Base-by-base conservation (phyloP, 495 filamentous ascomycete species). In the Penicillium pulvis region DNA sequence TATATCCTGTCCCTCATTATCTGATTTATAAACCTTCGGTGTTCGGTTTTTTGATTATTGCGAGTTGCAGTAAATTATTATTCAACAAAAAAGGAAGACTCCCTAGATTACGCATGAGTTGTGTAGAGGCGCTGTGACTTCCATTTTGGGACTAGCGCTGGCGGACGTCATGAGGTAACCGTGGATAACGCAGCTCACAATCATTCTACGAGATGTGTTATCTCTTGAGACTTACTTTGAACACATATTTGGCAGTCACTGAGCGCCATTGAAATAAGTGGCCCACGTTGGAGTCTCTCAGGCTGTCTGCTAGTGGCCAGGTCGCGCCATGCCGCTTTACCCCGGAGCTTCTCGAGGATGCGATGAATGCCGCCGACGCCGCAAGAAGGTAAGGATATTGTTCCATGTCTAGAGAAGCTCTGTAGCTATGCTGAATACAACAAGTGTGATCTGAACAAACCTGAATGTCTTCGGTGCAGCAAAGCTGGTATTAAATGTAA, bases 341-440 rank as follows among this genome's bases (percentile, higher is more conserved):
- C 49, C 49, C 4, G 49, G 49, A 51, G 49, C 49, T 51, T 51
- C 49, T 51, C 49, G 36, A 51, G 49, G 49, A 36, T 51, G 49
- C 31, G 30, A 51, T 39, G 49, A 51, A 51, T 51, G 49, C 49
- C 49, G 49, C 17, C 26, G 49, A 51, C 49, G 49, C 49, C 49
- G 49, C 49, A 51, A 51, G 49, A 51, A 51, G 49, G 49, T 51
- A 39, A 39, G 30, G 0, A 51, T 39, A 39, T 51, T 12, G 14
- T 39, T 51, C 49, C 30, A 14, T 51, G 19, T 3, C 19, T 51
- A 11, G 11, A 23, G 10, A 17, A 6, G 20, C 4, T 46, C 43
- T 39, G 6, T 19, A 46, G 3, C 6, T 20, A 46, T 46, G 43
- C 43, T 23, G 43, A 46, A 46, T 20, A 23, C 23, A 46, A 20